Conservation (phyloP, 2,329 filamentous ascomycete species). For the Zasmidium cellare region DNA sequence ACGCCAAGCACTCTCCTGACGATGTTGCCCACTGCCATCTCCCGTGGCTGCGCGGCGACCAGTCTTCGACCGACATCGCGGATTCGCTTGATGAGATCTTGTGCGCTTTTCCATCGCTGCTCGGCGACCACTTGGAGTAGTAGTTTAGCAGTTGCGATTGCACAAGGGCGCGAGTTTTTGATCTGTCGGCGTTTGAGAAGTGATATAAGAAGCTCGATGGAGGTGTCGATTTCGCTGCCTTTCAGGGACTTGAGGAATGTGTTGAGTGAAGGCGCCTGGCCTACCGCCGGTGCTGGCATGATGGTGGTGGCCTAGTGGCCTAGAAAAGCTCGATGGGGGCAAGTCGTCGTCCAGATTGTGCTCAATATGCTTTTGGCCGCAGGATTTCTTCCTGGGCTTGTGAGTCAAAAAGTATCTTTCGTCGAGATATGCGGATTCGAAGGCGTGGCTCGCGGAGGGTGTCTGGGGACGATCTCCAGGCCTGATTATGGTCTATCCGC, state of each 20-base stretch:
- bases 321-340: no score
- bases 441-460: no score
- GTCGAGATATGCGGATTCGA: not conserved
- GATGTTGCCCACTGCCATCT: slow-evolving; percentile 92
- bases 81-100: slow-evolving; percentile 76
- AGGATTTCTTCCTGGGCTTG: not conserved
- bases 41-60: slow-evolving; percentile 79
- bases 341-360: not conserved
- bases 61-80: slow-evolving; percentile 75
- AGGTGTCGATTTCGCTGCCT: slow-evolving; percentile 72
- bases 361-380: not conserved
- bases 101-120: slow-evolving; percentile 74
- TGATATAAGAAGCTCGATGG: slow-evolving; percentile 79
- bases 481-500: no score
- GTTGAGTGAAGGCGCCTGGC: slow-evolving; percentile 70
- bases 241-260: slow-evolving; percentile 80
- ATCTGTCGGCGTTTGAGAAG: slow-evolving; percentile 91
- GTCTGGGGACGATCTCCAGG: no score
- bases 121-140: slow-evolving; percentile 83
- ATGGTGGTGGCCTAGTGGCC: no score
- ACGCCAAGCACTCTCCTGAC: slow-evolving; percentile 85
- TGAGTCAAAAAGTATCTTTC: not conserved
- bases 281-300: slow-evolving; percentile 60
- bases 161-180: slow-evolving; percentile 81
- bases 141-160: slow-evolving; percentile 85